Base-by-base conservation (phyloP, 805 yeast species). In the Cyberlindnera xishuangbannaensis region DNA sequence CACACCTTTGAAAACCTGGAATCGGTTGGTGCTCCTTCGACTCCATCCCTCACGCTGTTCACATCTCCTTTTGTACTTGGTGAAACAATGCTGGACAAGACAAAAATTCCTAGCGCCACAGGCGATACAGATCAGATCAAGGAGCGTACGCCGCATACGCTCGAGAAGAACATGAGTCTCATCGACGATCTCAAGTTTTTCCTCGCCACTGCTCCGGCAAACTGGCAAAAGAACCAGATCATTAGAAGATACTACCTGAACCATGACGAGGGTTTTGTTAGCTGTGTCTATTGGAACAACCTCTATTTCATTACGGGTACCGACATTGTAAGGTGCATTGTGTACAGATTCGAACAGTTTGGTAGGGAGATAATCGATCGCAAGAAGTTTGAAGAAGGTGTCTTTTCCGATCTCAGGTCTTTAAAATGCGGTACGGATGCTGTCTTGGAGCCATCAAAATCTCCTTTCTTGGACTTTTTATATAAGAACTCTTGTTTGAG, bases 351-450 rank as follows among this genome's bases (percentile, higher is more conserved):
- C 62, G 81, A 80, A 47, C 87, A 86, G 47, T 84, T 90, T 63
- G 98, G 98, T 1, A 69, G 97, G 41, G 73, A 73, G 40, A 77
- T 92, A 16, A 57, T 73, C 14, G 96, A 92, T 56, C 68, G 95
- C 47, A 88, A 92, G 61, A 90, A 92, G 61, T 90, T 90, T 54
- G 97, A 90, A 63, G 98, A 90, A 61, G 97, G 97, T 15, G 78
- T 90, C 18, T 90, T 92, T 48, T 82, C 95, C 7, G 97, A 92
- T 56, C 62, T 90, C 43, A 73, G 98, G 46, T 76, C 83, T 42
- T 65, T 92, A 40, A 90, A 88, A 59, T 75, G 86, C 54, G 95
- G 92, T 15, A 69, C 77, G 5, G 90, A 86, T 63, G 95, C 97
- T 11, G 71, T 85, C 5, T 64, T 90, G 37, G 97, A 90, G 55